Evolutionary conservation across 1,284 basidiomycete species (phyloP).

Genomic region (Ceratobasidium sp.): DNA sequence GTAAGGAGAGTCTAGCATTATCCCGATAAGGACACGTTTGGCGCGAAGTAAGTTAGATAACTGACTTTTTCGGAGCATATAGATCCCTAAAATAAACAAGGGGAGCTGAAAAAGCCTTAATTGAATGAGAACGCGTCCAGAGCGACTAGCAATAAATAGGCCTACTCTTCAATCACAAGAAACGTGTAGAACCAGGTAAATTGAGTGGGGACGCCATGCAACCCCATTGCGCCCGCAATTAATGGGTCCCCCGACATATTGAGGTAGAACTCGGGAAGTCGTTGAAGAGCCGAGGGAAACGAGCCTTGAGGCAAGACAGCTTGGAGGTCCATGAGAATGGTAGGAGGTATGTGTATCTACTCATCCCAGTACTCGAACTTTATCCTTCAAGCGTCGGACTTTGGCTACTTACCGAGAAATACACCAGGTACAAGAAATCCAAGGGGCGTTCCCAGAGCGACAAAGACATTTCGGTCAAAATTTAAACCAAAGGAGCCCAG

Average conservation of each 20-base stretch:
- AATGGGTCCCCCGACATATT: constrained; percentile 66
- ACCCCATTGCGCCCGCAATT: constrained; percentile 60
- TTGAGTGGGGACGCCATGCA: constrained; percentile 51
- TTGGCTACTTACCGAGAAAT: constrained; percentile 60
- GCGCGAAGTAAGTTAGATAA: constrained; percentile 43
- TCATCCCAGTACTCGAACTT: neutral
- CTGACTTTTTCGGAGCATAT: constrained; percentile 69
- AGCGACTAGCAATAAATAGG: neutral
- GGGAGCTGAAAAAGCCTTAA: constrained; percentile 75
- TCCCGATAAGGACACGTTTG: neutral
- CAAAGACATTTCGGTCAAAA: constrained; percentile 4
- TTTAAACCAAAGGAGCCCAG: neutral
- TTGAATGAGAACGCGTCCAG: neutral
- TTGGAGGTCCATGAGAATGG: constrained; percentile 71
- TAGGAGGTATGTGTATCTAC: constrained; percentile 67
- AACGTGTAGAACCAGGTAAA: constrained; percentile 69
- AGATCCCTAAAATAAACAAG: constrained; percentile 70
- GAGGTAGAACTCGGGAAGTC: constrained; percentile 54
- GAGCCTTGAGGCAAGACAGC: constrained; percentile 62
- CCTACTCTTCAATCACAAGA: constrained; percentile 59
- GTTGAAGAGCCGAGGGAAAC: constrained; percentile 57
- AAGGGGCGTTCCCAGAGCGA: constrained; percentile 55
- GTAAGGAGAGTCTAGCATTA: constrained; percentile 19
- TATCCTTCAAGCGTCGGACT: neutral
- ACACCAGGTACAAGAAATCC: constrained; percentile 67